phyloP scores from a whole-genome alignment of 1,139 yeast species.

The Candida anutae region DNA sequence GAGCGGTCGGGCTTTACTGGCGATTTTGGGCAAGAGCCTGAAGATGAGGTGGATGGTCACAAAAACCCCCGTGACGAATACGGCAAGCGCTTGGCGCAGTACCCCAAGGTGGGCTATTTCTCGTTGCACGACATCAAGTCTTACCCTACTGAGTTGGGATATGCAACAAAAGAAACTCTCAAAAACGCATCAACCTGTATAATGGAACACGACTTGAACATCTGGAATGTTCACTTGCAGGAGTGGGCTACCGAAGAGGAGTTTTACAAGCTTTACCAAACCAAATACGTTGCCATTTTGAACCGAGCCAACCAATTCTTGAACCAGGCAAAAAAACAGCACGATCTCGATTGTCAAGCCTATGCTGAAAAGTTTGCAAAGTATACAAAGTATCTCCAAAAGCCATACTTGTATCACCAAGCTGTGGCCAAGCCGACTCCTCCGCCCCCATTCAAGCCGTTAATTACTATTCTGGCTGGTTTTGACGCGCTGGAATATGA shows the following conservation, averaged over 20 bases:
- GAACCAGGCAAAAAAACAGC: conserved; percentile 38
- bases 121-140: conserved; percentile 83
- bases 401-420: conserved; percentile 22
- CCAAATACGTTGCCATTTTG: conserved; percentile 55
- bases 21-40: conserved; percentile 40
- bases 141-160: conserved; percentile 77
- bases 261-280: conserved; percentile 55
- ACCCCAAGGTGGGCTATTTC: conserved; percentile 72
- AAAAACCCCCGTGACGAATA: conserved; percentile 39
- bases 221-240: conserved; percentile 82
- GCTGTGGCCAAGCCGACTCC: conserved; percentile 22
- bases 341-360: conserved; percentile 31
- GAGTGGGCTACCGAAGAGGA: conserved; percentile 58
- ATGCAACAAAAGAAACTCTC: conserved; percentile 63
- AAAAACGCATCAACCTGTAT: conserved; percentile 75
- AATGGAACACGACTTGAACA: conserved; percentile 70
- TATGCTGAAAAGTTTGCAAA: conserved; percentile 21
- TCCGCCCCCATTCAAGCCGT: conserved; percentile 57
- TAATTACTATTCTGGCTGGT: conserved; percentile 74
- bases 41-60: conserved; percentile 26
- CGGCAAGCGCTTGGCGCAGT: conserved; percentile 45
- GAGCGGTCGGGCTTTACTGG: conserved; percentile 59
- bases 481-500: conserved; percentile 87
- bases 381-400: conserved; percentile 21
- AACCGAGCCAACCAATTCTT: conserved; percentile 66